Base-by-base conservation (phyloP, 192 early-diverging fungal genomes). In the Umbelopsis vinacea region DNA sequence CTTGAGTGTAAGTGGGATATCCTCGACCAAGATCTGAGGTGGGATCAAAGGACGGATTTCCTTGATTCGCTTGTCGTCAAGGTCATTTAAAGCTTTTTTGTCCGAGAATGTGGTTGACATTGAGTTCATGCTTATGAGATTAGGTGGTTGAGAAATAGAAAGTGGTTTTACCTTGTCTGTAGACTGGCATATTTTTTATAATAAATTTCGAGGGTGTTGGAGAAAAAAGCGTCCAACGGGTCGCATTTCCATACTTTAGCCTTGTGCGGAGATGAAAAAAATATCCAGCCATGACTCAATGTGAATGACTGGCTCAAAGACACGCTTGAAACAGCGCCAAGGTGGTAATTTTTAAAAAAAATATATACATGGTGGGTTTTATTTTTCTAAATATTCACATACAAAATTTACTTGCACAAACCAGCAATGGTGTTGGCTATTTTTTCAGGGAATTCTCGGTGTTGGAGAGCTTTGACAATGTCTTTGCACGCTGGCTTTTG, bases 21-120 rank as follows among this genome's bases (percentile, higher is more conserved):
- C 94, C 79, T 97, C 95, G 89, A 96, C 92, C 26, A 97, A 87
- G 73, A 97, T 92, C 82, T 94, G 93, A 35, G 95, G 95, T n/a
- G 93, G 93, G 69, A 97, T 90, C 67, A 94, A 80, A 47, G 91
- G 93, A 66, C 86, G 89, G 75, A 93, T 91, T 55, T 88, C 83
- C 52, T 85, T 86, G 79, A 97, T 96, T 55, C 94, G 86, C 74
- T 91, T 91, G 76, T 97, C 95, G 79, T 97, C 96, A 67, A 96
- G 90, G 80, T 96, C 96, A 76, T 97, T 97, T 22, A 97, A 86
- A 15, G 94, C 92, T 88, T 35, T 47, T 38, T 43, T 1, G 40
- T 63, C 15, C 57, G 29, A 17, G 26, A 19, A 19, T 26, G 35
- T 37, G 3, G 35, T 54, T 43, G 53, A 37, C 26, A 63, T 11